Evolutionary conservation across 2,329 filamentous ascomycete genomes (phyloP).

Genomic region (Rasamsonia emersonii): DNA sequence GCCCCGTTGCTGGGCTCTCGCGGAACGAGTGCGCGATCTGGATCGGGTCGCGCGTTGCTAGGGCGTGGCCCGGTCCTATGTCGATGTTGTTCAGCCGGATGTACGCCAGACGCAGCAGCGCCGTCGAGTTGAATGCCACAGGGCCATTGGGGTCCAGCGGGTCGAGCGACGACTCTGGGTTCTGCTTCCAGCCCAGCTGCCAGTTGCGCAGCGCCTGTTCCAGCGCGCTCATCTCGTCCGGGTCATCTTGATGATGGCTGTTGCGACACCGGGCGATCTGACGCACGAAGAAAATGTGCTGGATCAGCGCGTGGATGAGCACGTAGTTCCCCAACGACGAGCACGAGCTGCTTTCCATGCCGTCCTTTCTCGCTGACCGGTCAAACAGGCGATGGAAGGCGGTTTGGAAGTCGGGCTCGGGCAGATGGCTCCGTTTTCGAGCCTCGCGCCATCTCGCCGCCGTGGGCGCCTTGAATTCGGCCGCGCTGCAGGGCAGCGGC

Average conservation of each 20-base stretch:
- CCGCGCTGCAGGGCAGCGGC: conserved; percentile 15
- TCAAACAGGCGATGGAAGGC: conserved; percentile 12
- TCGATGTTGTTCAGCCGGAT: conserved; percentile 56
- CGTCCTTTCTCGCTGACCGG: background rate
- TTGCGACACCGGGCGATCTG: conserved; percentile 20
- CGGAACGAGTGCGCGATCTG: conserved; percentile 53
- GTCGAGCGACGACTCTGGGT: conserved; percentile 29
- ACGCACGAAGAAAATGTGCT: conserved; percentile 62
- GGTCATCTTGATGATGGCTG: conserved; percentile 21
- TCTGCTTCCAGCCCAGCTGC: conserved; percentile 32
- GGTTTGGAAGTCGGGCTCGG: conserved; percentile 11
- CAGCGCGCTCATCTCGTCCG: conserved; percentile 33
- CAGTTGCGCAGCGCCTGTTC: conserved; percentile 37
- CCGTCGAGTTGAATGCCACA: conserved; percentile 58
- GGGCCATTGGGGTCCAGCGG: conserved; percentile 41
- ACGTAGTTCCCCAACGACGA: conserved; percentile 56
- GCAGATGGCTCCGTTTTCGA: conserved; percentile 3
- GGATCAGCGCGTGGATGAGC: conserved; percentile 60
- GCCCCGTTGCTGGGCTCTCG: conserved; percentile 37
- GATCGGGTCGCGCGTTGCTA: conserved; percentile 15
- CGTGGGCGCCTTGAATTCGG: conserved; percentile 15
- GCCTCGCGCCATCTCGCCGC: conserved; percentile 13
- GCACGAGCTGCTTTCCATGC: conserved; percentile 5
- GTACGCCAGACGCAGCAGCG: conserved; percentile 48
- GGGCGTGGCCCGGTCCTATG: conserved; percentile 40